phyloP scores from a whole-genome alignment of 2,329 filamentous ascomycete species.

The Sclerotiophoma versabilis region DNA sequence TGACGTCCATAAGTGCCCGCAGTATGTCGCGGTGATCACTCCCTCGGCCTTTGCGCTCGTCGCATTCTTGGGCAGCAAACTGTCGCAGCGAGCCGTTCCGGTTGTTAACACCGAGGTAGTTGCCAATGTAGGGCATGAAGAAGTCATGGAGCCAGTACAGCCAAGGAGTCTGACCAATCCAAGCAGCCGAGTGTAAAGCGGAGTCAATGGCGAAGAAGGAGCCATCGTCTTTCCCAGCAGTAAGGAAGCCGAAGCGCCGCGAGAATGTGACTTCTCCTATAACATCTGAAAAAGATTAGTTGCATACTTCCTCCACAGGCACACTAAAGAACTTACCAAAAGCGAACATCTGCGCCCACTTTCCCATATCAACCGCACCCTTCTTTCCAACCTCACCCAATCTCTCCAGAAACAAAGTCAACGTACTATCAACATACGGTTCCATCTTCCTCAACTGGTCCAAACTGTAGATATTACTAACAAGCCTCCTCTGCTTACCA shows the following conservation, averaged over 20 bases:
- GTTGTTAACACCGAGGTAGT: conserved; percentile 43
- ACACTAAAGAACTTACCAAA: conserved; percentile 36
- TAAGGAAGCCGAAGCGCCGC: conserved; percentile 50
- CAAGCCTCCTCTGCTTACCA: conserved; percentile 21
- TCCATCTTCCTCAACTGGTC: conserved; percentile 47
- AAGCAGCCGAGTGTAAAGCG: conserved; percentile 43
- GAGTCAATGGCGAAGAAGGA: conserved; percentile 45
- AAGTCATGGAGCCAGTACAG: conserved; percentile 46
- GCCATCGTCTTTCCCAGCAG: conserved; percentile 45
- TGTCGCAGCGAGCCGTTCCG: conserved; percentile 44
- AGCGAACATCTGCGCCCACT: conserved; percentile 52
- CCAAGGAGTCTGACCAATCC: conserved; percentile 51
- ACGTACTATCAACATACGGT: conserved; percentile 43
- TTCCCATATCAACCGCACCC: conserved; percentile 43
- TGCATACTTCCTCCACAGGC: neutral
- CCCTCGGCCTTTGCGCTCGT: conserved; percentile 11
- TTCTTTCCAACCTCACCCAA: conserved; percentile 3
- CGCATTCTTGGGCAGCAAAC: conserved; percentile 33
- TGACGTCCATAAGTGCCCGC: conserved; percentile 45
- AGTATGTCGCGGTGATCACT: conserved; percentile 47
- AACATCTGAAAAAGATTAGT: conserved; percentile 36
- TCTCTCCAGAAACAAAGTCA: conserved; percentile 2
- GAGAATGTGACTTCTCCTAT: conserved; percentile 53
- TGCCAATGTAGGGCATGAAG: conserved; percentile 48
- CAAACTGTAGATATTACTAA: conserved; percentile 45